Percentiles rank a stretch among this genome's conserved stretches.
Conservation (phyloP, 2,329 filamentous ascomycete species). For the Daldinia eschscholtzii region DNA sequence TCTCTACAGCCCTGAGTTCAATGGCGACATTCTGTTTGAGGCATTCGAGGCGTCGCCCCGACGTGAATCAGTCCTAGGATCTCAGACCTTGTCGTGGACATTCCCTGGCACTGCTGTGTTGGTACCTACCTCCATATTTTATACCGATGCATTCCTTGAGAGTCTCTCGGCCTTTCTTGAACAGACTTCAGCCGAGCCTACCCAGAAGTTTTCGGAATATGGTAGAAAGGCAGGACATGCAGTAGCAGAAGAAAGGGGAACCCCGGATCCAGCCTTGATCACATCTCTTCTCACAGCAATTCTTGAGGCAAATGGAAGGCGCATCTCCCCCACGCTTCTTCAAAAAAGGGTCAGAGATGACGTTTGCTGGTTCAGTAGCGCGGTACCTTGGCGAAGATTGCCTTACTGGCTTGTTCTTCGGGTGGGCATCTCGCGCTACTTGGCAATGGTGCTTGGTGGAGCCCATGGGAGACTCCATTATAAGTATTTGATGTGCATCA, state of each 20-base stretch:
- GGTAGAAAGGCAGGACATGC: constrained; percentile 63
- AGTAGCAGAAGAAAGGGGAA: constrained; percentile 68
- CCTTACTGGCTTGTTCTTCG: constrained; percentile 72
- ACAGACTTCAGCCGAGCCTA: constrained; percentile 64
- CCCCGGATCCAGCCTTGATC: constrained; percentile 66
- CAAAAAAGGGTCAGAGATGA: constrained; percentile 73
- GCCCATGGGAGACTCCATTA: constrained; percentile 63
- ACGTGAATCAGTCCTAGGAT: constrained; percentile 61
- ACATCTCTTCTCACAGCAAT: constrained; percentile 69
- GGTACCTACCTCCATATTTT: constrained; percentile 56
- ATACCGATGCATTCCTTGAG: constrained; percentile 59
- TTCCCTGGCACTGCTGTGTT: constrained; percentile 65
- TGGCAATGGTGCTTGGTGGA: constrained; percentile 57
- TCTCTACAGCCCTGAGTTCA: constrained; percentile 22
- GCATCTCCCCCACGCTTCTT: constrained; percentile 54
- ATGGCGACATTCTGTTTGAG: constrained; percentile 61
- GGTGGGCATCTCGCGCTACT: constrained; percentile 65
- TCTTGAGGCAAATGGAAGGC: constrained; percentile 65
- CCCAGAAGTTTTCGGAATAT: constrained; percentile 65
- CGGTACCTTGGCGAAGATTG: constrained; percentile 70
- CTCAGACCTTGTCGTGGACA: constrained; percentile 61
- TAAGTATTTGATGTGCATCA: constrained; percentile 66
- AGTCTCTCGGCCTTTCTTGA: constrained; percentile 65
- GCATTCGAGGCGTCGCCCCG: constrained; percentile 67
- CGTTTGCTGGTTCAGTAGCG: constrained; percentile 62